These are phyloP conservation scores for Acaromyces ingoldii DNA, from an alignment of 1,284 basidiomycete genomes.

Conservation along the genomic window DNA sequence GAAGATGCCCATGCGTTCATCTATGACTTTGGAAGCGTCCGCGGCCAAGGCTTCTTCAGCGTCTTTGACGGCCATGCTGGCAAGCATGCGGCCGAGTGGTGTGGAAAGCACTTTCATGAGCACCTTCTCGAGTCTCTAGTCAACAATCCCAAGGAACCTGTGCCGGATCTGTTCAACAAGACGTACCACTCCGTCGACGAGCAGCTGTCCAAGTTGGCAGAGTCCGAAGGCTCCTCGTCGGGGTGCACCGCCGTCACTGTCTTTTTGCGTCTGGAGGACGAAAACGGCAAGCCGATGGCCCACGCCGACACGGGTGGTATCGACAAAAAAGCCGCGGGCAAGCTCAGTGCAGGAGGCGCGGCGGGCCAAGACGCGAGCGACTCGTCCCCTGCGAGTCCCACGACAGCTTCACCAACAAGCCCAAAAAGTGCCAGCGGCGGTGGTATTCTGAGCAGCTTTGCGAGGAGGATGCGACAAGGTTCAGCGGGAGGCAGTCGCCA, in stretches of 20 bases:
- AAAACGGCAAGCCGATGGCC: conserved; percentile 44
- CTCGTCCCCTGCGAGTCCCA: neutral
- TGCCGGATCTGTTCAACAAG: conserved; percentile 85
- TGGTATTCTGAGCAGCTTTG: conserved; percentile 11
- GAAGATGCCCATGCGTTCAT: conserved; percentile 96
- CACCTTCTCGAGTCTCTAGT: conserved; percentile 54
- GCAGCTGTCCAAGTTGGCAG: conserved; percentile 72
- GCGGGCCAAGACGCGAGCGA: neutral
- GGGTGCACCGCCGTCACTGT: conserved; percentile 98
- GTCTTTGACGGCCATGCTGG: conserved; percentile 98
- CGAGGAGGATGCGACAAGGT: conserved; percentile 9
- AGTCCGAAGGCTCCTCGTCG: conserved; percentile 84
- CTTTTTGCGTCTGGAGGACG: conserved; percentile 88
- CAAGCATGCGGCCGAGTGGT: conserved; percentile 98
- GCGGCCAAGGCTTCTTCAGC: conserved; percentile 94
- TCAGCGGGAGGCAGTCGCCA: conserved; percentile 1
- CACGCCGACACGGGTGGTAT: conserved; percentile 12
- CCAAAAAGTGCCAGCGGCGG: neutral
- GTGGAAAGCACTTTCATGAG: conserved; percentile 90
- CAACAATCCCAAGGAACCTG: conserved; percentile 56
- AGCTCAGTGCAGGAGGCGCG: neutral
- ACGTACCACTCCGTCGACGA: conserved; percentile 89
- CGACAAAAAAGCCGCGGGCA: neutral
- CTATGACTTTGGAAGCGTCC: conserved; percentile 81
- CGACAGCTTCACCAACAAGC: neutral